Evolutionary conservation across 352 stramenopile species (phyloP).

Genomic region (Ochromonadaceae sp.): DNA sequence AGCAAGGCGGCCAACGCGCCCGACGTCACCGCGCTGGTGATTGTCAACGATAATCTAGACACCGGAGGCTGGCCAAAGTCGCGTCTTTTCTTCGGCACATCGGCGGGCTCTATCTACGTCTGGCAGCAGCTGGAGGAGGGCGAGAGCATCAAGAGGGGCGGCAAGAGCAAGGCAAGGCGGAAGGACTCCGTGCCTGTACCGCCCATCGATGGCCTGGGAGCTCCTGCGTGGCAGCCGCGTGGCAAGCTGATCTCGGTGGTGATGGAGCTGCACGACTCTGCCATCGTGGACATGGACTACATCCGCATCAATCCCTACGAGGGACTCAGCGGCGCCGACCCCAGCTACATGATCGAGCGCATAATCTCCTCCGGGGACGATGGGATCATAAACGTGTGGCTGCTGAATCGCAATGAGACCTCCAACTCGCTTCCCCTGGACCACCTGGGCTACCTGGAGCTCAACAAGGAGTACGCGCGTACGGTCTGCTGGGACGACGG

Average conservation of each 20-base stretch:
- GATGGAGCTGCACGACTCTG: neutral
- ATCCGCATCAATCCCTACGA: neutral
- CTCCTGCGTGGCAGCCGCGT: neutral
- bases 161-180: too few species aligned
- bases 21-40: too few species aligned
- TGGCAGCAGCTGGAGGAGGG: slow-evolving; percentile 16
- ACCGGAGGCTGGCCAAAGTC: too few species aligned
- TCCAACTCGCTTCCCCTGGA: neutral
- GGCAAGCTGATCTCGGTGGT: slow-evolving; percentile 3
- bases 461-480: neutral
- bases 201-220: too few species aligned
- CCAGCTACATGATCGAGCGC: neutral
- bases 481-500: neutral
- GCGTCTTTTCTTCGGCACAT: neutral
- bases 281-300: slow-evolving; percentile 1
- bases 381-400: slow-evolving; percentile 20
- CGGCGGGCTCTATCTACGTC: neutral
- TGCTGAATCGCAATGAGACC: neutral
- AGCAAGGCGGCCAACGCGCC: too few species aligned
- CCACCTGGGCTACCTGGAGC: neutral
- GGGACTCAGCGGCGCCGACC: neutral
- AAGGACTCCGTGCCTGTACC: too few species aligned
- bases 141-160: too few species aligned
- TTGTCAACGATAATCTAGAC: too few species aligned
- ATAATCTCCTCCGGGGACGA: slow-evolving; percentile 17